A percentile compares a stretch with the other conserved stretches of the same genome.
Evolutionary conservation across 768 basidiomycete genomes (phyloP).

Genomic region (Paxillus rubicundulus): DNA sequence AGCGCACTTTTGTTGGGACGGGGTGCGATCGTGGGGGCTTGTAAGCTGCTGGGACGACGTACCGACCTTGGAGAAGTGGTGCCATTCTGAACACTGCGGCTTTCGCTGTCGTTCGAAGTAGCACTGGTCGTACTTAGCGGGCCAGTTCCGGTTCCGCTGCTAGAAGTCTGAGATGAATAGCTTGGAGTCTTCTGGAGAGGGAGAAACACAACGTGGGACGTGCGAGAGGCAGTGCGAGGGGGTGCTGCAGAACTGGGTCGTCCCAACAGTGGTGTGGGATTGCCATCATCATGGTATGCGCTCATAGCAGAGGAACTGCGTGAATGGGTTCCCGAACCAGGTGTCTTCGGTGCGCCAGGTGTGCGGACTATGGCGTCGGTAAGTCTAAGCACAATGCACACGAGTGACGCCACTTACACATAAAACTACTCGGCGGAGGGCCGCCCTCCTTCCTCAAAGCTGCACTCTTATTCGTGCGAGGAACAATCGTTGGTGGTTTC

Average conservation of each 20-base stretch:
- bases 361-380: conserved; percentile 42
- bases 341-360: conserved; percentile 40
- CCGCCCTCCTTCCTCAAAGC: conserved; percentile 43
- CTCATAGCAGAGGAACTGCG: conserved; percentile 43
- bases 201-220: conserved; percentile 23
- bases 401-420: conserved; percentile 50
- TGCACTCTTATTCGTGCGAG: conserved; percentile 45
- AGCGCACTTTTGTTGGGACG: conserved; percentile 73
- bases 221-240: conserved; percentile 44
- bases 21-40: conserved; percentile 61
- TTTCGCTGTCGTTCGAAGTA: conserved; percentile 23
- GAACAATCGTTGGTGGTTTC: conserved; percentile 40
- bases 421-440: conserved; percentile 64
- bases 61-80: conserved; percentile 25
- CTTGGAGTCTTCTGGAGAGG: conserved; percentile 19
- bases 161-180: conserved; percentile 26
- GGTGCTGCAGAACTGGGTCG: conserved; percentile 21
- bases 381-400: background rate
- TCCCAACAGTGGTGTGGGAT: conserved; percentile 3
- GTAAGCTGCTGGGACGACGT: conserved; percentile 57
- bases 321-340: conserved; percentile 35
- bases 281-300: conserved; percentile 21
- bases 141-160: conserved; percentile 23
- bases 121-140: conserved; percentile 28
- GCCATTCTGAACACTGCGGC: conserved; percentile 10